Base-by-base conservation (phyloP, 2,329 filamentous ascomycete species). In the Fusarium poae region DNA sequence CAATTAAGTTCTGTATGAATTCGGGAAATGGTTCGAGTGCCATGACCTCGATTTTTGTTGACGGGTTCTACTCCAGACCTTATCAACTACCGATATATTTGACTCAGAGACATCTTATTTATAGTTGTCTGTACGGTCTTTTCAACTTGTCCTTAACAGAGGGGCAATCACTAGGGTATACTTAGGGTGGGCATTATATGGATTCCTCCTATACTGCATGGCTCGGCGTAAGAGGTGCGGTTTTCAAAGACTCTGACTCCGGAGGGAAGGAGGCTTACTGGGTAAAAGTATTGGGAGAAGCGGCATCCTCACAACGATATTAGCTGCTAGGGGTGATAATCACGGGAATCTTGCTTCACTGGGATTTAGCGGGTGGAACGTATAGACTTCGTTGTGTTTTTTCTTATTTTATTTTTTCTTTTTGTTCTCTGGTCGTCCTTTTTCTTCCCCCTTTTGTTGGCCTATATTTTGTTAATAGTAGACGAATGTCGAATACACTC, bases 381-480 rank as follows among this genome's bases (percentile, higher is more conserved):
- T 67, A 51, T 71, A 71, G 67, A 70, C 55, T 64, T 70, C 49
- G 59, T 68, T 53, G 49, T 62, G 55, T 51, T 55, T 59, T 61
- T 62, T 62, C n/a, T n/a, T n/a, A n/a, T 37, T 56, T 57, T 57
- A 67, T 59, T 53, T 30, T 57, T 54, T 59, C 67, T 59, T 60
- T 30, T n/a, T 50, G 25, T 34, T 45, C 18, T 18, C 30, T 27
- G 40, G 51, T 30, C 25, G n/a, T 27, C 32, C 21, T 12, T 59
- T 32, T 54, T 42, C 4, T 27, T 13, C 46, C 46, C 43, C 43
- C 40, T 27, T 62, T 39, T 40, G 32, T 37, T 68, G 57, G 57
- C 67, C 62, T 73, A 74, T 74, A 74, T 60, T 57, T 59, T 67
- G 56, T 73, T 74, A 73, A 74, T 74, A 51, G 62, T 71, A 73